A percentile compares a stretch with the other conserved stretches of the same genome.
Conservation (phyloP, 2,329 filamentous ascomycete species). For the Seiridium cupressi region DNA sequence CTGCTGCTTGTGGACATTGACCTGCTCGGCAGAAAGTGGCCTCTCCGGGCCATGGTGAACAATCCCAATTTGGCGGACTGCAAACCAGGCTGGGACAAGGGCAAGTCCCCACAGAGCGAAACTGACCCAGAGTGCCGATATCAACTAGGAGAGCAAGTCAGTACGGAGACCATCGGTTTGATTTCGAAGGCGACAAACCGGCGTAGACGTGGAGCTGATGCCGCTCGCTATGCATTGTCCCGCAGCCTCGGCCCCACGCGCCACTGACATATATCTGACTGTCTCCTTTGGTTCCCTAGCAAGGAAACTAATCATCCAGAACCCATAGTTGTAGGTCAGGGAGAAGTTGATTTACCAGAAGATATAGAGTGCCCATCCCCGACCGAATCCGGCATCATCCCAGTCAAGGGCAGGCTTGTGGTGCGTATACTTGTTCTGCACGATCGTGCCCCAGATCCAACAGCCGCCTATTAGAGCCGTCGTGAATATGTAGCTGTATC, state of each 20-base stretch:
- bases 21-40: neutral
- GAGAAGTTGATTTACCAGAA: slow-evolving; percentile 29
- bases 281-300: slow-evolving; percentile 22
- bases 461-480: slow-evolving; percentile 23
- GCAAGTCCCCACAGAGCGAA: slow-evolving; percentile 24
- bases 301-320: slow-evolving; percentile 29
- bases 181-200: neutral
- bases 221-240: slow-evolving; percentile 26
- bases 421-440: slow-evolving; percentile 25
- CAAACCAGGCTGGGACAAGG: slow-evolving; percentile 19
- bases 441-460: slow-evolving; percentile 26
- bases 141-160: slow-evolving; percentile 6
- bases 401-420: slow-evolving; percentile 25
- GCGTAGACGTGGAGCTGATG: slow-evolving; percentile 17
- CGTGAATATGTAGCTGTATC: slow-evolving; percentile 19
- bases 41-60: slow-evolving; percentile 11
- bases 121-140: slow-evolving; percentile 18
- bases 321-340: slow-evolving; percentile 31
- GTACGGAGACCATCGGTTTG: neutral
- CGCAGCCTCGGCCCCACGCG: slow-evolving; percentile 24
- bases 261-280: slow-evolving; percentile 21
- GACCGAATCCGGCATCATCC: slow-evolving; percentile 21
- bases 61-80: slow-evolving; percentile 20
- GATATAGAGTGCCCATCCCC: slow-evolving; percentile 29
- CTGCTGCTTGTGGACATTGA: neutral